A percentile compares a stretch with the other conserved stretches of the same genome.
Conservation (phyloP, 2,329 filamentous ascomycete species). For the Cladophialophora exuberans region DNA sequence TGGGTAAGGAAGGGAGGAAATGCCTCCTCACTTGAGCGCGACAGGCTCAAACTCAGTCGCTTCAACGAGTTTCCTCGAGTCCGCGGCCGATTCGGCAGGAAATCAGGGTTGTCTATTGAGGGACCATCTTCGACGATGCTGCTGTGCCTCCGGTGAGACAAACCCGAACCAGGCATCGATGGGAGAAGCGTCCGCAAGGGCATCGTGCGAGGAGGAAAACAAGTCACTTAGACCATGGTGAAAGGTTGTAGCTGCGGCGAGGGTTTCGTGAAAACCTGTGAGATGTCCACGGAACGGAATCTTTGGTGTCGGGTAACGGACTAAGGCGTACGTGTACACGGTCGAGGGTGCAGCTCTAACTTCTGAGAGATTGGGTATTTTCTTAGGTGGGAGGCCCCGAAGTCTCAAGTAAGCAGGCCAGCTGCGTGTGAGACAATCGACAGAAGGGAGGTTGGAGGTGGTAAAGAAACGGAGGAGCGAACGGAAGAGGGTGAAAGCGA, state of each 20-base stretch:
- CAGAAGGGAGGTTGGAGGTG: neutral
- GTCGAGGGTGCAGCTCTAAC: no score
- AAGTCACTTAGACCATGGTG: slow-evolving; percentile 20
- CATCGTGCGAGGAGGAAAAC: slow-evolving; percentile 12
- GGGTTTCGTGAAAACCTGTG: slow-evolving; percentile 2
- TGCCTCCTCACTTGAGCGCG: slow-evolving; percentile 24
- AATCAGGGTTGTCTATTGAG: neutral
- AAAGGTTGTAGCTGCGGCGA: slow-evolving; percentile 8
- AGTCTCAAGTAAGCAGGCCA: slow-evolving; percentile 22
- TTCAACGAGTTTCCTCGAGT: slow-evolving; percentile 28
- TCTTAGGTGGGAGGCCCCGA: slow-evolving; percentile 16
- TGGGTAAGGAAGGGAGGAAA: slow-evolving; percentile 23
- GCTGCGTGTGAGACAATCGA: slow-evolving; percentile 20
- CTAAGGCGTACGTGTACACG: slow-evolving; percentile 7
- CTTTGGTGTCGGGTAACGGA: neutral
- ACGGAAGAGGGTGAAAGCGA: neutral
- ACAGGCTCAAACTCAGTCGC: slow-evolving; percentile 29
- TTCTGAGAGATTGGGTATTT: slow-evolving; percentile 7
- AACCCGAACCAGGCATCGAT: slow-evolving; percentile 18
- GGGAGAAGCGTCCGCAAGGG: slow-evolving; percentile 25
- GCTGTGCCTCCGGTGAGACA: slow-evolving; percentile 24
- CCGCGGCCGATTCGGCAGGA: slow-evolving; percentile 5
- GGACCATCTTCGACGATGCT: slow-evolving; percentile 23
- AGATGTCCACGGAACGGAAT: neutral
- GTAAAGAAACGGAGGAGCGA: neutral